Percentiles rank a stretch among this genome's conserved stretches.
These are phyloP conservation scores for Rhodotorula sp. DNA, from an alignment of 1,284 basidiomycete species.

Conservation along the genomic window DNA sequence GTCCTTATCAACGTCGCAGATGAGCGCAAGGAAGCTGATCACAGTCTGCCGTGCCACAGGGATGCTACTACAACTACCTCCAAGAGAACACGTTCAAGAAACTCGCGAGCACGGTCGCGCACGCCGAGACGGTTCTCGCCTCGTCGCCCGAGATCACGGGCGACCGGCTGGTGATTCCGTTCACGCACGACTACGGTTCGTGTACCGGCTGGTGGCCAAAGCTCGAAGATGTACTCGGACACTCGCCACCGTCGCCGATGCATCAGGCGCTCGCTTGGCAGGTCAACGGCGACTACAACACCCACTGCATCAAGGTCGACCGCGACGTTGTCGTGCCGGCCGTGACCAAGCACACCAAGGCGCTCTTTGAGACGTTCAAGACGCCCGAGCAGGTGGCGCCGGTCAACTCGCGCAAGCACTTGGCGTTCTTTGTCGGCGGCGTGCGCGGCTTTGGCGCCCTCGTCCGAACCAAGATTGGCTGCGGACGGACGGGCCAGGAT, in stretches of 20 bases:
- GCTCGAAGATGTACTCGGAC: slow-evolving; percentile 42
- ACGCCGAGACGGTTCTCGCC: slow-evolving; percentile 41
- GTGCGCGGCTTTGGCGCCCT: slow-evolving; percentile 44
- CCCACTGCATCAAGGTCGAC: slow-evolving; percentile 43
- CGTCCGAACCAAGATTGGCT: slow-evolving; percentile 42
- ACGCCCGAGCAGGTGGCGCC: slow-evolving; percentile 24
- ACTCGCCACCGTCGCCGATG: slow-evolving; percentile 44
- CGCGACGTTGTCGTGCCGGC: slow-evolving; percentile 45
- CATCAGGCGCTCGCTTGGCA: slow-evolving; percentile 45
- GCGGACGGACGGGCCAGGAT: slow-evolving; percentile 29
- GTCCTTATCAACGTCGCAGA: not conserved
- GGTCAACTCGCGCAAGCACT: slow-evolving; percentile 29
- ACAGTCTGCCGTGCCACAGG: slow-evolving; percentile 21
- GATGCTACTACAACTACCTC: slow-evolving; percentile 52
- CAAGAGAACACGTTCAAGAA: slow-evolving; percentile 46
- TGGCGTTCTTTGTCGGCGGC: slow-evolving; percentile 43
- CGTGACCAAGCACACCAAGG: slow-evolving; percentile 39
- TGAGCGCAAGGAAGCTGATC: not conserved
- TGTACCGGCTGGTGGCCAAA: slow-evolving; percentile 43
- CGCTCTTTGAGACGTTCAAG: slow-evolving; percentile 33
- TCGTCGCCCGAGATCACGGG: slow-evolving; percentile 42
- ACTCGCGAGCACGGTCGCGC: slow-evolving; percentile 45
- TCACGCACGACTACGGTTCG: slow-evolving; percentile 55
- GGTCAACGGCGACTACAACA: slow-evolving; percentile 45
- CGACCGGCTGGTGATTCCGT: slow-evolving; percentile 48